Percentiles rank a stretch among this genome's conserved stretches.
phyloP scores from a whole-genome alignment of 2,329 filamentous ascomycete genomes.

The Aspergillus ustus region DNA sequence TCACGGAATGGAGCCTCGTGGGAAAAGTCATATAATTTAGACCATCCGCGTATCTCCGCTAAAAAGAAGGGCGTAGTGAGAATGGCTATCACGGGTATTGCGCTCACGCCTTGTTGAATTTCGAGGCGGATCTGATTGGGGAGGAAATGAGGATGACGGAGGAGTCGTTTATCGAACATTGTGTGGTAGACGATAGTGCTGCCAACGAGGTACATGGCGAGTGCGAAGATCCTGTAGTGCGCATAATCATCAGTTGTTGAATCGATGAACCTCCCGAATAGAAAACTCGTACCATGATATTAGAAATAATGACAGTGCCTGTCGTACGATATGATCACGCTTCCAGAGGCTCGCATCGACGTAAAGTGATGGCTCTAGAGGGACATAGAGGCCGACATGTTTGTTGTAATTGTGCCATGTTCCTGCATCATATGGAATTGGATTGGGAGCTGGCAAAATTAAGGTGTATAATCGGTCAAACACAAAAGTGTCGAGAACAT shows the following conservation, averaged over 20 bases:
- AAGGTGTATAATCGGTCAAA: constrained; percentile 76
- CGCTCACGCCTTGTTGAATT: constrained; percentile 73
- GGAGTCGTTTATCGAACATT: constrained; percentile 80
- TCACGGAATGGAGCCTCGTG: constrained; percentile 73
- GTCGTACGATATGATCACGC: constrained; percentile 34
- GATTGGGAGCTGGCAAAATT: constrained; percentile 24
- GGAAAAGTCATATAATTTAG: constrained; percentile 79
- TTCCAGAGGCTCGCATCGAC: constrained; percentile 35
- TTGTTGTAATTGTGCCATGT: constrained; percentile 25
- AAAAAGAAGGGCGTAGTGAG: constrained; percentile 82
- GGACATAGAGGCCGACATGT: constrained; percentile 32
- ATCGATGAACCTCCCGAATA: background rate
- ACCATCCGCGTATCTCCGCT: constrained; percentile 79
- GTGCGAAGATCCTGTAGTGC: constrained; percentile 74
- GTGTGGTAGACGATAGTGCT: constrained; percentile 75
- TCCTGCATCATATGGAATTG: background rate
- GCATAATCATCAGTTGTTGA: background rate
- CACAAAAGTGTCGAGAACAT: constrained; percentile 75
- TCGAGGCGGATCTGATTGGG: constrained; percentile 88
- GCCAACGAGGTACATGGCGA: constrained; percentile 81
- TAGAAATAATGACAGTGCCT: constrained; percentile 35
- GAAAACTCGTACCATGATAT: constrained; percentile 31
- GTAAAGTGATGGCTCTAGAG: constrained; percentile 32
- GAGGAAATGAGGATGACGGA: constrained; percentile 88
- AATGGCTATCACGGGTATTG: constrained; percentile 80